Evolutionary conservation across 495 filamentous ascomycete genomes (phyloP).

Genomic region (Hamigera avellanea): DNA sequence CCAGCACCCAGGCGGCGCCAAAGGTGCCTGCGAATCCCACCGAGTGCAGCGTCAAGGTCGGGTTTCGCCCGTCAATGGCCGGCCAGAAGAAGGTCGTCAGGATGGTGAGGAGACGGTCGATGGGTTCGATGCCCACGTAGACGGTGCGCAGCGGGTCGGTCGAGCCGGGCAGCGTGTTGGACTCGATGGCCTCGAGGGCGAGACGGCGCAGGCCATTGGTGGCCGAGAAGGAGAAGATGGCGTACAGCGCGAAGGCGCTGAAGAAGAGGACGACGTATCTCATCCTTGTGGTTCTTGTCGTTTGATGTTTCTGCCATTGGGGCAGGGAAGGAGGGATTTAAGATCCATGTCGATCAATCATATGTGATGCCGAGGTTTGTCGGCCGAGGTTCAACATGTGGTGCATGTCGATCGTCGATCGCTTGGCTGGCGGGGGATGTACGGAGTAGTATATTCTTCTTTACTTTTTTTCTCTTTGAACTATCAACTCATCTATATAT

Average conservation of each 20-base stretch:
- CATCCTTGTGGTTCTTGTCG: conserved; percentile 8
- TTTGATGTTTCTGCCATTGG: too few relatives aligned
- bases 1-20: conserved; percentile 41
- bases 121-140: conserved; percentile 37
- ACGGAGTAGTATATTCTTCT: too few relatives aligned
- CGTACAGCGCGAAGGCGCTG: conserved; percentile 27
- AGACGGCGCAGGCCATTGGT: conserved; percentile 29
- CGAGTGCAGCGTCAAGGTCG: conserved; percentile 32
- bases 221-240: conserved; percentile 27
- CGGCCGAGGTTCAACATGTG: too few relatives aligned
- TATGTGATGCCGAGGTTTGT: too few relatives aligned
- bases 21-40: conserved; percentile 43
- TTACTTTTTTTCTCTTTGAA: too few relatives aligned
- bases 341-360: too few relatives aligned
- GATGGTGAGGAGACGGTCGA: conserved; percentile 37
- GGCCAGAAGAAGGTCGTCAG: conserved; percentile 46
- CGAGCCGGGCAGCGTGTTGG: conserved; percentile 28
- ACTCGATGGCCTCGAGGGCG: conserved; percentile 13
- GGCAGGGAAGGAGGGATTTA: too few relatives aligned
- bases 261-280: conserved; percentile 29
- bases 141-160: conserved; percentile 24
- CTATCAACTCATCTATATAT: too few relatives aligned
- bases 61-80: conserved; percentile 36
- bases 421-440: too few relatives aligned
- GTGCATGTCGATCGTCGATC: too few relatives aligned